These are phyloP conservation scores for Quambalaria eucalypti DNA, from an alignment of 1,284 basidiomycete species.

Conservation along the genomic window DNA sequence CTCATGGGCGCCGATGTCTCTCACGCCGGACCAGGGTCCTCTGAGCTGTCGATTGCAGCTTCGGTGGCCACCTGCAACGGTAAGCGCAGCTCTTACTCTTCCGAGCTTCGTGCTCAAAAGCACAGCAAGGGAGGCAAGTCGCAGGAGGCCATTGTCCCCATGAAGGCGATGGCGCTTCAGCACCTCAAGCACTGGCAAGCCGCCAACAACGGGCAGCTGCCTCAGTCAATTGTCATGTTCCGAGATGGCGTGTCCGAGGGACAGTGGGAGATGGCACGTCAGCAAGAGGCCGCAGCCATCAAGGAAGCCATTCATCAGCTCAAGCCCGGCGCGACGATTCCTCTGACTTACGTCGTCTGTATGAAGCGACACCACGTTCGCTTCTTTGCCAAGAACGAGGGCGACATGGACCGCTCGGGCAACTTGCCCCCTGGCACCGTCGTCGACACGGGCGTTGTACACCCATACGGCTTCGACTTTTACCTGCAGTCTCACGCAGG, in stretches of 20 bases:
- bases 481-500: constrained; percentile 38
- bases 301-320: constrained; percentile 28
- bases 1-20: constrained; percentile 49
- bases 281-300: constrained; percentile 48
- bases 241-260: constrained; percentile 53
- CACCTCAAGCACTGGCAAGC: constrained; percentile 24
- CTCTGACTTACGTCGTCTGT: constrained; percentile 24
- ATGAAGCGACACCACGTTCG: constrained; percentile 48
- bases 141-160: constrained; percentile 44
- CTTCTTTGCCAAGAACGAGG: constrained; percentile 46
- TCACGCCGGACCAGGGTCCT: constrained; percentile 33
- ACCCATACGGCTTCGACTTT: constrained; percentile 50
- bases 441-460: constrained; percentile 48
- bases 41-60: constrained; percentile 51
- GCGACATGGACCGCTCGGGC: constrained; percentile 49
- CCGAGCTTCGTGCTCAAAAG: constrained; percentile 49
- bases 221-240: constrained; percentile 49
- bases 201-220: constrained; percentile 40
- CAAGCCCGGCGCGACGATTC: constrained; percentile 30
- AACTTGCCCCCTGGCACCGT: constrained; percentile 47
- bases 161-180: constrained; percentile 22
- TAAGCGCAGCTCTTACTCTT: constrained; percentile 44
- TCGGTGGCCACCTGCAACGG: constrained; percentile 49
- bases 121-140: constrained; percentile 37
- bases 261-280: constrained; percentile 49